Base-by-base conservation (phyloP, 768 basidiomycete genomes). In the Suillus subluteus region DNA sequence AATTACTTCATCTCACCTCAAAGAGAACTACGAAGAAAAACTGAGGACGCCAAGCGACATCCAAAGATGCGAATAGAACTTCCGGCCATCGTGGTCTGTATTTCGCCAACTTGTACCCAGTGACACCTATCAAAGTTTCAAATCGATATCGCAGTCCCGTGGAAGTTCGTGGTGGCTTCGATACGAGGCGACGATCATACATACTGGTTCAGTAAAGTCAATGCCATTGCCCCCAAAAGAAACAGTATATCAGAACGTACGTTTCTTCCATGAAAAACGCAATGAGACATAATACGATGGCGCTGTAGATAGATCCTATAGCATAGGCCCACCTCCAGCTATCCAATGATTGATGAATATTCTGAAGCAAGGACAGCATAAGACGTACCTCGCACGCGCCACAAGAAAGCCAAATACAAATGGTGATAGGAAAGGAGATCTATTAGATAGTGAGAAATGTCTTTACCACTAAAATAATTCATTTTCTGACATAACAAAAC, bases 241-340 rank as follows among this genome's bases (percentile, higher is more conserved):
- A 54, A 32, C 9, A 5, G 18, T 9, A 35, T 32, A 11, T 55
- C 30, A 55, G 16, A 55, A 21, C 54, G 62, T 68, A 84, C 83
- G 86, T 86, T 68, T 87, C 86, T 58, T 85, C 82, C 71, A 80
- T 71, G 67, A 87, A 81, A 62, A 87, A 70, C 11, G 73, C 73
- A 58, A 87, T 85, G 21, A 86, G 70, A 1, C 72, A 50, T n/a
- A 87, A 73, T 26, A 87, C 83, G n/a, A 85, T 66, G 4, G 72
- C 79, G 41, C 77, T 73, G 70, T 86, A 87, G 12, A 86, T 82
- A 26, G 80, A 81, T 0, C 80, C 86, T 66, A 85, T 82, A 30
- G 82, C 84, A 66, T 86, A 87, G 15, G 83, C 77, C 84, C 85
- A 86, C 37, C 83, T 74, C 81, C 81, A 86, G 65, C 80, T 83